phyloP scores from a whole-genome alignment of 257 asterid genomes.

The Jacaranda copaia region DNA sequence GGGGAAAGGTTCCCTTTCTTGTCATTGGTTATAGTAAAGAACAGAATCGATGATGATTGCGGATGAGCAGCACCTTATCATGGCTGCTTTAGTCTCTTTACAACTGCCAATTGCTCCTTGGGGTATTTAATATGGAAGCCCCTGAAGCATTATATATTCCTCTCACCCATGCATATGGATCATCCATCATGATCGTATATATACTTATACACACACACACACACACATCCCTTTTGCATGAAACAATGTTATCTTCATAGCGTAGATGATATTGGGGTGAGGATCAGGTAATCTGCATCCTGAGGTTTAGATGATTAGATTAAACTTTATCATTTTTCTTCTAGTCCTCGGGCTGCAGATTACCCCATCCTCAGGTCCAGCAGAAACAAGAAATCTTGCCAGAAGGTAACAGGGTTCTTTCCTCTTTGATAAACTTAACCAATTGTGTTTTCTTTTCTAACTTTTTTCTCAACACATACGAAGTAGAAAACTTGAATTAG shows the following conservation, averaged over 20 bases:
- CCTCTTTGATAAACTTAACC: neutral
- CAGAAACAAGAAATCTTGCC: neutral
- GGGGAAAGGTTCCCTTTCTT: constrained; percentile 39
- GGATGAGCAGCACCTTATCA: constrained; percentile 40
- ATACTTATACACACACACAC: too few species aligned
- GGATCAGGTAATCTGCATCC: constrained; percentile 71
- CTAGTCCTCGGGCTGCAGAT: constrained; percentile 62
- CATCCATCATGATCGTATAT: constrained; percentile 26
- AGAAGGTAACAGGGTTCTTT: neutral
- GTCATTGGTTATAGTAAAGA: constrained; percentile 46
- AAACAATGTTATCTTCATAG: neutral
- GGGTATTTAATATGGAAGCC: neutral
- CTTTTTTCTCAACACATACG: too few species aligned
- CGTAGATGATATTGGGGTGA: constrained; percentile 31
- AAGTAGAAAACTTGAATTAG: too few species aligned
- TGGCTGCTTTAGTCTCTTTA: neutral
- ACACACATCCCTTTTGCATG: constrained; percentile 7
- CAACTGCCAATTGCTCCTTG: neutral
- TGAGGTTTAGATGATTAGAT: constrained; percentile 53
- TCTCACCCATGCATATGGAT: constrained; percentile 25
- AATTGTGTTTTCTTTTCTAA: too few species aligned
- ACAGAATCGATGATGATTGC: constrained; percentile 41
- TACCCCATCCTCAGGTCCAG: constrained; percentile 46
- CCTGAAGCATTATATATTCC: constrained; percentile 37
- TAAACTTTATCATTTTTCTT: neutral